phyloP scores from a whole-genome alignment of 1,139 yeast species.

The Debaryomyces udenii region DNA sequence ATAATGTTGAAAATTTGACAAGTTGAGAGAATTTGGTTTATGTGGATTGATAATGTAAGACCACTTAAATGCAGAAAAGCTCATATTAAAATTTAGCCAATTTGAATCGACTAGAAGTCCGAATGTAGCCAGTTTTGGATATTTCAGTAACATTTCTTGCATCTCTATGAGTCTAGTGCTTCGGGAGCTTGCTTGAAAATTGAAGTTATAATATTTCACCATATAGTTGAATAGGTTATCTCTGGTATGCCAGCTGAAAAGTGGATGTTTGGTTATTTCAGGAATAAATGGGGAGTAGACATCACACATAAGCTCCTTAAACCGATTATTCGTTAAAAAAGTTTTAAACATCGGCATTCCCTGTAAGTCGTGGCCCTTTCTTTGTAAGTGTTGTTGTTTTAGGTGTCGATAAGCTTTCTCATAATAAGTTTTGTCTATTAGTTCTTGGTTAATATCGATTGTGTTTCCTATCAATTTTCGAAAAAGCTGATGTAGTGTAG shows the following conservation, averaged over 20 bases:
- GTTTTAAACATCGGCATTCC: slow-evolving; percentile 5
- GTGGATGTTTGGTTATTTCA: not conserved
- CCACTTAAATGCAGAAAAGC: not conserved
- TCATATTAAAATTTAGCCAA: slow-evolving; percentile 6
- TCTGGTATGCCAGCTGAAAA: not conserved
- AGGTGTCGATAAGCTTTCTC: slow-evolving; percentile 3
- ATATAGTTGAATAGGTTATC: slow-evolving; percentile 2
- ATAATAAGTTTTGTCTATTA: not conserved
- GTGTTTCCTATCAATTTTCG: not conserved
- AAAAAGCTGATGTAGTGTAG: slow-evolving; percentile 3
- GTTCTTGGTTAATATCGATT: slow-evolving; percentile 1
- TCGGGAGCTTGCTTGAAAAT: not conserved
- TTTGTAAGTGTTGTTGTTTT: slow-evolving; percentile 5
- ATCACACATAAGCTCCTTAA: slow-evolving; percentile 1
- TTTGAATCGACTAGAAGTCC: slow-evolving; percentile 3
- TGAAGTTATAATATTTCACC: slow-evolving; percentile 4
- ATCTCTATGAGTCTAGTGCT: not conserved
- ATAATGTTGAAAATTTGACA: slow-evolving; percentile 3
- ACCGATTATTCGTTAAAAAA: not conserved
- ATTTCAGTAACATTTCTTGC: not conserved
- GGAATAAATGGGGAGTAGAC: slow-evolving; percentile 5
- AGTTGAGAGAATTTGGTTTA: slow-evolving; percentile 2
- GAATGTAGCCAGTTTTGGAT: not conserved
- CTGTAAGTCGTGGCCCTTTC: not conserved
- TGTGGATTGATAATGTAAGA: not conserved